A percentile compares a stretch with the other conserved stretches of the same genome.
These are phyloP conservation scores for Morella rubra DNA, from an alignment of 306 rosid species.

Conservation along the genomic window DNA sequence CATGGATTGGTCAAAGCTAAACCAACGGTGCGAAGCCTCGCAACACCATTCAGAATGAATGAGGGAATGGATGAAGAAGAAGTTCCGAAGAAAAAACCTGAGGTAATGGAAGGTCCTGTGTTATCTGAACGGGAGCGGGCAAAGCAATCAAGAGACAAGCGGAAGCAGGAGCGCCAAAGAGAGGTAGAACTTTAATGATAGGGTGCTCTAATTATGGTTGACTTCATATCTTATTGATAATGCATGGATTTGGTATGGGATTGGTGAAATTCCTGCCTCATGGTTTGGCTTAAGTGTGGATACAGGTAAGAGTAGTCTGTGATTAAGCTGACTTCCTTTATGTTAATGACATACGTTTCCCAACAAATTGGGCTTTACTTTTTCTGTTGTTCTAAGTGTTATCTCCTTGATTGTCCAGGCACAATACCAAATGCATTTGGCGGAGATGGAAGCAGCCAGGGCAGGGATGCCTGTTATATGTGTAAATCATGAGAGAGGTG, in stretches of 20 bases:
- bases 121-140: slow-evolving; percentile 78
- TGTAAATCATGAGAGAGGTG: slow-evolving; percentile 75
- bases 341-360: background rate
- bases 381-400: slow-evolving; percentile 7
- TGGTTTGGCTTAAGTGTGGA: slow-evolving; percentile 8
- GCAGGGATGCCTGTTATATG: slow-evolving; percentile 90
- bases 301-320: background rate
- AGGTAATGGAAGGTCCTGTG: slow-evolving; percentile 78
- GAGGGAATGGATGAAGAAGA: slow-evolving; percentile 82
- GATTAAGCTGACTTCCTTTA: slow-evolving; percentile 9
- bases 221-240: background rate
- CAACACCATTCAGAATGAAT: slow-evolving; percentile 83
- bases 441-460: slow-evolving; percentile 90
- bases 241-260: background rate
- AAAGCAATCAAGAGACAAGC: slow-evolving; percentile 76
- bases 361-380: slow-evolving; percentile 1
- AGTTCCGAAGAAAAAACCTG: slow-evolving; percentile 83
- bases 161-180: slow-evolving; percentile 95
- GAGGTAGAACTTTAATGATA: slow-evolving; percentile 51
- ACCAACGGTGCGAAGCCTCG: slow-evolving; percentile 84
- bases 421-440: slow-evolving; percentile 81
- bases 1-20: slow-evolving; percentile 80
- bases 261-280: background rate
- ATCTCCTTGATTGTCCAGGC: slow-evolving; percentile 43
- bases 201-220: background rate